Percentiles rank a stretch among this genome's conserved stretches.
phyloP scores from a whole-genome alignment of 2,329 filamentous ascomycete species.

The Cladophialophora carrionii region DNA sequence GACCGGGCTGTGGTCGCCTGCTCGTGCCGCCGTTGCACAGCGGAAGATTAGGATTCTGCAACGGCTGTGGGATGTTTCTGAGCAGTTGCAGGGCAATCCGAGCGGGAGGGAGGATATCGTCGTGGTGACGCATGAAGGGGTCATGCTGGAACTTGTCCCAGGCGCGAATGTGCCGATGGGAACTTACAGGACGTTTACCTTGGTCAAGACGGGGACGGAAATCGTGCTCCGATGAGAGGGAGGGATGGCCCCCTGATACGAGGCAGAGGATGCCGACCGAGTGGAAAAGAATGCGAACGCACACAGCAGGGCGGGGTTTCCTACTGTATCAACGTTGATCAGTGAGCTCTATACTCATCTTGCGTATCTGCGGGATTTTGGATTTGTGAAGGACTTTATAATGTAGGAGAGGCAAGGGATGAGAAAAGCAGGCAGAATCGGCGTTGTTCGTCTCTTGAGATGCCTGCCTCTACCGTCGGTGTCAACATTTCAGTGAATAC shows the following conservation, averaged over 20 bases:
- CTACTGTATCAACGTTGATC: not conserved
- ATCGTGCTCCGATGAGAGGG: not conserved
- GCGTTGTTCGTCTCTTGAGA: not conserved
- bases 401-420: not conserved
- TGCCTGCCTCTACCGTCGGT: not conserved
- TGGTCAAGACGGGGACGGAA: not conserved
- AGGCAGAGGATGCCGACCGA: not conserved
- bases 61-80: not conserved
- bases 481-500: not conserved
- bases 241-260: not conserved
- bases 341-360: not conserved
- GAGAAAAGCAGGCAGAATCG: not conserved
- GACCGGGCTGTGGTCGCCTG: not conserved
- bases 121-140: not conserved
- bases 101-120: not conserved
- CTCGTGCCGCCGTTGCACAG: not conserved
- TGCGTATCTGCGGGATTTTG: not conserved
- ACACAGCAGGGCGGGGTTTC: not conserved
- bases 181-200: not conserved
- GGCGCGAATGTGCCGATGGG: not conserved
- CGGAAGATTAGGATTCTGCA: not conserved
- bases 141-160: not conserved
- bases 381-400: not conserved
- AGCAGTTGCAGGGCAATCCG: not conserved
- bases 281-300: not conserved